Evolutionary conservation across 1,284 basidiomycete species (phyloP).

Genomic region (Peniophora sp.): DNA sequence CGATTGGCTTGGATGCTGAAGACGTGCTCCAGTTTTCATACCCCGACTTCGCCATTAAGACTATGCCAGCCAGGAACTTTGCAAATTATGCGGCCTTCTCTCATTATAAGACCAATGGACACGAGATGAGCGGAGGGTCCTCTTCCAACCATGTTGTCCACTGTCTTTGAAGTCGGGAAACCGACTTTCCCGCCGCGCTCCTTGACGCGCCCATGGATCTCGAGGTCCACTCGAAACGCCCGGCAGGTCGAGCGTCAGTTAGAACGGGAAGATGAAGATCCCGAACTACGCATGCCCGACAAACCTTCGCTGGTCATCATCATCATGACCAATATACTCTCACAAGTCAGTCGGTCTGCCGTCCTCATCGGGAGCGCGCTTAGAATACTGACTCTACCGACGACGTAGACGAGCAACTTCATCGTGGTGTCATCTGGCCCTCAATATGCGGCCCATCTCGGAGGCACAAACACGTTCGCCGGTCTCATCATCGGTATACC

Average conservation of each 20-base stretch:
- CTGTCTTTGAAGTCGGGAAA: no score
- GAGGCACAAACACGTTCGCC: constrained; percentile 58
- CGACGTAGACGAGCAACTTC: constrained; percentile 52
- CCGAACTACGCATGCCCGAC: constrained; percentile 39
- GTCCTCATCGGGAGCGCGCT: not conserved
- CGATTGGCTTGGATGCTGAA: no score
- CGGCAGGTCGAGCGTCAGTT: not conserved
- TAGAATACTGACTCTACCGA: not conserved
- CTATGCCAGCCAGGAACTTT: no score
- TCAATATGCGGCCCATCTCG: constrained; percentile 52
- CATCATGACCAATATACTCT: constrained; percentile 31
- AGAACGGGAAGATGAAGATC: constrained; percentile 16
- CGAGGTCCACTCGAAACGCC: not conserved
- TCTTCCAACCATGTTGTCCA: no score
- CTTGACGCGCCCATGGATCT: no score
- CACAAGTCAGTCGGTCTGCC: constrained; percentile 29
- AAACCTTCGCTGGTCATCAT: constrained; percentile 34
- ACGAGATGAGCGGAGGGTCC: no score
- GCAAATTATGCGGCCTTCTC: no score
- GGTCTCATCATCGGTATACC: constrained; percentile 66
- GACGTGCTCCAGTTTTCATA: no score
- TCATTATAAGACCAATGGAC: no score
- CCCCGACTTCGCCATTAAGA: no score
- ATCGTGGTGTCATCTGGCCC: constrained; percentile 61
- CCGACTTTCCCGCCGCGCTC: no score